These are phyloP conservation scores for Marasmius sp. DNA, from an alignment of 1,284 basidiomycete species.

Conservation along the genomic window DNA sequence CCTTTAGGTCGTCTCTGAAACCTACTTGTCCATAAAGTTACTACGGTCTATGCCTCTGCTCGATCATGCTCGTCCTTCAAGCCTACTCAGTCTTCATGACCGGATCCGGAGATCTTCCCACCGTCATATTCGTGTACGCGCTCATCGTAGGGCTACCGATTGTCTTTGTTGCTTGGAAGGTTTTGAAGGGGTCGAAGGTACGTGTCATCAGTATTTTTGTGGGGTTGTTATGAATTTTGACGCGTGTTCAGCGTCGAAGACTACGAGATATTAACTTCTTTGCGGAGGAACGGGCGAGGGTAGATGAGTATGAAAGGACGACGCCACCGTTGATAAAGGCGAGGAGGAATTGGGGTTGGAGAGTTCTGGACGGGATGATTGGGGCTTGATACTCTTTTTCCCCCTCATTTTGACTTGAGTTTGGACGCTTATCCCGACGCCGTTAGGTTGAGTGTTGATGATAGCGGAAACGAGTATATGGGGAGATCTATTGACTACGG, in stretches of 20 bases:
- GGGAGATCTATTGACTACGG: no score
- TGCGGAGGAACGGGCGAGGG: conserved; percentile 32
- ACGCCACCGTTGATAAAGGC: no score
- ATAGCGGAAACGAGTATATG: no score
- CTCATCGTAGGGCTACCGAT: conserved; percentile 55
- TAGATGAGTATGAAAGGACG: conserved; percentile 39
- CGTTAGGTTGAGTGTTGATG: no score
- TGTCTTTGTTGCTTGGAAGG: conserved; percentile 61
- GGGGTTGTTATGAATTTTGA: no score
- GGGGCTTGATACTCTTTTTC: no score
- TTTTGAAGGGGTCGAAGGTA: conserved; percentile 50
- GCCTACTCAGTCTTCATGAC: conserved; percentile 57
- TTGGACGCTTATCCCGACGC: no score
- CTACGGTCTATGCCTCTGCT: conserved; percentile 41
- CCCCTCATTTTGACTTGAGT: no score
- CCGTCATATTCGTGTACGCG: conserved; percentile 55
- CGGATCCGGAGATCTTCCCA: conserved; percentile 51
- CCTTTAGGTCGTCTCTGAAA: background rate
- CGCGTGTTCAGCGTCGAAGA: conserved; percentile 29
- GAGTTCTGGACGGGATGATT: no score
- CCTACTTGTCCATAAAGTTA: conserved; percentile 24
- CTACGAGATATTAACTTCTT: conserved; percentile 40
- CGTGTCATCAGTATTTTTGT: background rate
- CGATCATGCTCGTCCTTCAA: conserved; percentile 54
- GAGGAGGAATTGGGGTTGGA: no score